Base-by-base conservation (phyloP, 2,329 filamentous ascomycete genomes). In the Pezicula carpinea region DNA sequence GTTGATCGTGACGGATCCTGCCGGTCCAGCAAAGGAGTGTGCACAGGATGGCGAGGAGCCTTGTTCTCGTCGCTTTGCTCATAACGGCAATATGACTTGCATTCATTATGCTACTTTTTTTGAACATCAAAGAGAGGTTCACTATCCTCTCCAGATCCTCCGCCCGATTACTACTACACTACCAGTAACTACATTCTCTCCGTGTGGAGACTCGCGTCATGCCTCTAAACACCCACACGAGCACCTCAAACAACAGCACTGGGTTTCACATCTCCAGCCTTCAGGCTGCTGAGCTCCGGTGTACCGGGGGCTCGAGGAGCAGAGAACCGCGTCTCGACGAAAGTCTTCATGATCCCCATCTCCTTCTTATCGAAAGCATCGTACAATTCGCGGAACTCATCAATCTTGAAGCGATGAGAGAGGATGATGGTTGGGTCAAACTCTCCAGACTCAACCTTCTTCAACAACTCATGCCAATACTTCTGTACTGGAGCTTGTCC, bases 371-470 rank as follows among this genome's bases (percentile, higher is more conserved):
- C 73, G 50, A 85, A 87, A 57, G 61, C 56, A 48, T 73, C 67
- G 58, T 88, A 88, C 1, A 86, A 70, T 58, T 80, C 79, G 48
- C 80, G 81, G 49, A 86, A 75, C 56, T 91, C 86, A 53, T 92
- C 85, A 3, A 95, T 74, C 21, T 77, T 75, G 47, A 89, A 79
- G 10, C 89, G 82, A 65, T 95, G 89, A 3, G 83, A 87, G 1
- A 95, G 71, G 85, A 95, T 95, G 61, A 87, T 82, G 22, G 84
- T 66, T 0, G 88, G 87, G 50, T 95, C 82, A 38, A 95, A 79
- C 52, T 83, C 75, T 23, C 81, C 81, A 19, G 72, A 73, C 58
- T 83, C 76, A 52, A 95, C 85, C 64, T 71, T 69, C 52, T 77
- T 68, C 39, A 92, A 72, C 18, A 95, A 71, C 2, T 86, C 77